Evolutionary conservation across 305 asterid species (phyloP), one percentile per base, ranked within the genome.

Genomic region (Fraxinus xanthoxyloides): DNA sequence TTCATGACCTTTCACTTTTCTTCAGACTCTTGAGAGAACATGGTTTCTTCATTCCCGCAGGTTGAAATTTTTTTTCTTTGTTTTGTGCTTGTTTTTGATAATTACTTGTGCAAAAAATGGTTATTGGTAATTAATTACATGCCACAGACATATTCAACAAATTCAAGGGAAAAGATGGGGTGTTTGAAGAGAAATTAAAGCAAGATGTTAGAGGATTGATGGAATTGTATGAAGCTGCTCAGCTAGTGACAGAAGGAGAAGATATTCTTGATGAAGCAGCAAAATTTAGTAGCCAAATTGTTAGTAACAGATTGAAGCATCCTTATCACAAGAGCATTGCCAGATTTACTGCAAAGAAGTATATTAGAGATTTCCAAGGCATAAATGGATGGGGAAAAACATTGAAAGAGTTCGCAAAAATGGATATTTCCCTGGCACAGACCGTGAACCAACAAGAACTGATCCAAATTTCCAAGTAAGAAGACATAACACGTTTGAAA

Each of bases 161-260:
- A 19, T 87, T 87, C 77, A 86, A 63, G 84, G 56, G 74, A 30
- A 40, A 84, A n/a, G 40, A 80, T 46, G 89, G 91, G 15, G 81
- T 10, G 26, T 85, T 88, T 32, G 38, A 56, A 10, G 69, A 12
- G n/a, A 65, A 59, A 0, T 5, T 78, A 30, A 82, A 31, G 13
- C 74, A 82, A 63, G 89, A 83, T 34, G 12, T 83, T 0, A 80
- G 72, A 65, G 87, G 87, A 35, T 56, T 87, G 83, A 78, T 82
- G 79, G 88, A 34, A 75, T 13, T 90, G 46, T 90, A 85, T 85
- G 92, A 90, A 80, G 93, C 92, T 4, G 38, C 92, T 0, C 92
- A 87, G 28, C 77, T 88, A 24, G 78, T 87, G 6, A 24, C 87
- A 6, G 85, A 86, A 73, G 93, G 88, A 76, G 92, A 90, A 81